A percentile compares a stretch with the other conserved stretches of the same genome.
Evolutionary conservation across 148 eudicot genomes (phyloP).

Genomic region (Vaccinium myrtillus): DNA sequence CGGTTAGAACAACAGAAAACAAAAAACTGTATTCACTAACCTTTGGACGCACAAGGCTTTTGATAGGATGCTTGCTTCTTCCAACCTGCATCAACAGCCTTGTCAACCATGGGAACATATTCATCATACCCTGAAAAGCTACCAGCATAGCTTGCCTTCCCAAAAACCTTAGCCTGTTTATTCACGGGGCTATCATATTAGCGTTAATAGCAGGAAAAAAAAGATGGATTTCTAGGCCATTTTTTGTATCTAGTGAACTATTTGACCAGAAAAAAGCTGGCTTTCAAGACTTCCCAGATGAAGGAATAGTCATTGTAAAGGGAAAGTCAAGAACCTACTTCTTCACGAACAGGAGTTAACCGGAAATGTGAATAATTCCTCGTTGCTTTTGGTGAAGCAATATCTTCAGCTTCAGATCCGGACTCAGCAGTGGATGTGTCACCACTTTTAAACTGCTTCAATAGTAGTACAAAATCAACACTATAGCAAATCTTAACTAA

Average conservation of each 20-base stretch:
- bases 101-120: slow-evolving; percentile 96
- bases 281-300: not conserved
- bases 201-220: not conserved
- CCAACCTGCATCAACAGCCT: slow-evolving; percentile 89
- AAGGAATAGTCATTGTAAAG: not conserved
- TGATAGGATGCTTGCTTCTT: slow-evolving; percentile 62
- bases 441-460: slow-evolving; percentile 69
- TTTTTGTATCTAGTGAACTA: not conserved
- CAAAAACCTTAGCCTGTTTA: slow-evolving; percentile 69
- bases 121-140: slow-evolving; percentile 78
- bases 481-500: not conserved
- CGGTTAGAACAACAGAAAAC: not conserved
- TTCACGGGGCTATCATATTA: slow-evolving; percentile 10
- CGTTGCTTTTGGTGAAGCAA: slow-evolving; percentile 74
- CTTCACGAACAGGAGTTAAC: slow-evolving; percentile 73
- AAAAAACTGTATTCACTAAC: slow-evolving; percentile 32
- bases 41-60: slow-evolving; percentile 49
- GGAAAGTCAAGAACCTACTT: slow-evolving; percentile 44
- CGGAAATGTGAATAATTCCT: slow-evolving; percentile 70
- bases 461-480: slow-evolving; percentile 13
- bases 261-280: not conserved
- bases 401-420: slow-evolving; percentile 99
- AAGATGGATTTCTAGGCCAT: not conserved
- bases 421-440: slow-evolving; percentile 96
- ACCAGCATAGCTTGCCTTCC: slow-evolving; percentile 51